These are phyloP conservation scores for Sclerotinia spermophila DNA, from an alignment of 2,329 filamentous ascomycete species.

Conservation along the genomic window DNA sequence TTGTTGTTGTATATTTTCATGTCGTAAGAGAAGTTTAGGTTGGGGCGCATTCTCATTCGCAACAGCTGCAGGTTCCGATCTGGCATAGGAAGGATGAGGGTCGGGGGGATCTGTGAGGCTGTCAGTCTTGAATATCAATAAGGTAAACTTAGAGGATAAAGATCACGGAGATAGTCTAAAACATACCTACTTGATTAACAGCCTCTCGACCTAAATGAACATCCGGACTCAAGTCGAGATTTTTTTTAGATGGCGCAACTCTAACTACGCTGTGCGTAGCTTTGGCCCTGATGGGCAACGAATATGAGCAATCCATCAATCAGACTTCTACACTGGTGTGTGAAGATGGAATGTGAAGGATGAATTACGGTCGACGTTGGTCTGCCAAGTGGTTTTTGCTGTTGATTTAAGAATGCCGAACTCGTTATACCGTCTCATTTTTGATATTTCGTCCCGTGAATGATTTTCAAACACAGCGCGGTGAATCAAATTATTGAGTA, in stretches of 20 bases:
- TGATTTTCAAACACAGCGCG: rapidly evolving
- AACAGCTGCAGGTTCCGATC: rapidly evolving
- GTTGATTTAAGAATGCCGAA: rapidly evolving
- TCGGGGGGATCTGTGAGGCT: background rate
- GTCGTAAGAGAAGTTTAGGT: background rate
- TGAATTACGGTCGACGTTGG: background rate
- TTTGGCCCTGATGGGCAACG: too few relatives aligned
- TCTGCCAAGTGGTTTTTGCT: background rate
- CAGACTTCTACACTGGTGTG: too few relatives aligned
- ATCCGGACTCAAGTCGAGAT: too few relatives aligned
- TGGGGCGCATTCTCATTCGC: background rate
- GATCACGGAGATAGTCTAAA: background rate
- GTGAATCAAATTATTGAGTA: background rate
- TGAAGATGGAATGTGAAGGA: too few relatives aligned
- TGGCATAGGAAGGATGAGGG: background rate
- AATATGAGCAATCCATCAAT: too few relatives aligned
- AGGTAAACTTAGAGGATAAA: too few relatives aligned
- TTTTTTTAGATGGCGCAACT: too few relatives aligned
- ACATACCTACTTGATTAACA: background rate
- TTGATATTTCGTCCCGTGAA: background rate
- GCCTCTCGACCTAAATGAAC: background rate
- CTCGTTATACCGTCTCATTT: background rate
- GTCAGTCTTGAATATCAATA: background rate
- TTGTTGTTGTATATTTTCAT: background rate
- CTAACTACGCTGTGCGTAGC: too few relatives aligned